phyloP scores from a whole-genome alignment of 176 grass and related monocot genomes.

The Bothriochloa decipiens region DNA sequence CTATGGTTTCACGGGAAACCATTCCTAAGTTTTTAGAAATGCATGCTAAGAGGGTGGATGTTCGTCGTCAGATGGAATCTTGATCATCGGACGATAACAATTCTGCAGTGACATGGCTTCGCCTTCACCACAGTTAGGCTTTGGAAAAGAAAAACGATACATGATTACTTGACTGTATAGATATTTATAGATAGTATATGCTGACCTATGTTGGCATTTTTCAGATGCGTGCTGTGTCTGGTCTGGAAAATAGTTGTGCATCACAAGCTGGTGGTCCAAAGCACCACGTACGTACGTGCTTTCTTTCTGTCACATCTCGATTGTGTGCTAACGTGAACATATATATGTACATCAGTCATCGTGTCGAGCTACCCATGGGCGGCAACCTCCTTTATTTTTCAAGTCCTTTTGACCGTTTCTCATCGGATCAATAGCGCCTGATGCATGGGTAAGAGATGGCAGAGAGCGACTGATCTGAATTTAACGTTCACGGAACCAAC shows the following conservation, averaged over 20 bases:
- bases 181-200: not conserved
- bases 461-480: slow-evolving; percentile 22
- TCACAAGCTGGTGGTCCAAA: slow-evolving; percentile 6
- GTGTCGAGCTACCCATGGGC: slow-evolving; percentile 28
- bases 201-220: not conserved
- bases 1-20: not conserved
- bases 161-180: not conserved
- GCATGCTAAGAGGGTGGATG: not conserved
- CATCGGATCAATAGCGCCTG: not conserved
- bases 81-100: not conserved
- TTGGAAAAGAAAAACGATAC: not conserved
- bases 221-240: not conserved
- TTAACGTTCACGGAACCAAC: slow-evolving; percentile 18
- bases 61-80: not conserved
- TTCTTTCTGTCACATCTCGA: slow-evolving; percentile 14
- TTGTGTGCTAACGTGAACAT: not conserved
- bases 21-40: not conserved
- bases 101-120: not conserved
- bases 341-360: slow-evolving; percentile 29
- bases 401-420: slow-evolving; percentile 37
- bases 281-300: not conserved
- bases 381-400: slow-evolving; percentile 7
- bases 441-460: not conserved
- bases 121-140: not conserved
- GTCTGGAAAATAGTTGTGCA: not conserved